Percentiles rank a stretch among this genome's conserved stretches.
These are phyloP conservation scores for Colletotrichum sp. DNA, from an alignment of 2,329 filamentous ascomycete genomes.

Conservation along the genomic window DNA sequence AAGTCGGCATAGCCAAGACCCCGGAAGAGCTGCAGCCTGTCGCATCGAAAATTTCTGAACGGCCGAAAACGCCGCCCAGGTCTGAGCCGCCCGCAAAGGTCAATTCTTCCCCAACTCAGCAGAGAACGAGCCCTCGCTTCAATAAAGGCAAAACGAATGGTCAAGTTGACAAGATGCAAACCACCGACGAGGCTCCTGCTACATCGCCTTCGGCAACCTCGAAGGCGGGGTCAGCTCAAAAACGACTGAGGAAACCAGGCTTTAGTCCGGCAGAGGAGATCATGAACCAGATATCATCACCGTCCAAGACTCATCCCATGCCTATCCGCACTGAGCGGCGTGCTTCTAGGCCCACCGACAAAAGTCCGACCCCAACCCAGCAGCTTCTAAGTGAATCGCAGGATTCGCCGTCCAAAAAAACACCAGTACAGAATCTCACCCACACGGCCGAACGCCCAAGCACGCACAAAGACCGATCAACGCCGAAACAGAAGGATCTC, in stretches of 20 bases:
- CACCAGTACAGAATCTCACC: neutral
- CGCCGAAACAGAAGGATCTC: neutral
- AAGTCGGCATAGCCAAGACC: neutral
- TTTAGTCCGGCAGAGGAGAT: neutral
- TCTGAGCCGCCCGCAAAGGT: neutral
- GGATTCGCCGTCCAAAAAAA: neutral
- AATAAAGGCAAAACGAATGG: neutral
- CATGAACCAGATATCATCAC: neutral
- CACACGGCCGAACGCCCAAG: neutral
- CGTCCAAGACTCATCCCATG: neutral
- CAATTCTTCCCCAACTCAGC: neutral
- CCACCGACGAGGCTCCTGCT: neutral
- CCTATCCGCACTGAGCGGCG: neutral
- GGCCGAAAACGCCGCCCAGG: neutral
- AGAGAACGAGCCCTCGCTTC: neutral
- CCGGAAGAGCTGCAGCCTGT: neutral
- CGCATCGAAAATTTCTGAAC: neutral
- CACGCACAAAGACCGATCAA: neutral
- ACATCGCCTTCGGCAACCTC: neutral
- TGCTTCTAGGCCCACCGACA: neutral
- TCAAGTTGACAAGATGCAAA: neutral
- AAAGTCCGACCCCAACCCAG: neutral
- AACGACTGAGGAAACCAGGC: neutral
- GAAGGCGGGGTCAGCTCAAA: neutral
- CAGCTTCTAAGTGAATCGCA: constrained; percentile 2